Base-by-base conservation (phyloP, 2,329 filamentous ascomycete genomes). In the Graphium sp. region DNA sequence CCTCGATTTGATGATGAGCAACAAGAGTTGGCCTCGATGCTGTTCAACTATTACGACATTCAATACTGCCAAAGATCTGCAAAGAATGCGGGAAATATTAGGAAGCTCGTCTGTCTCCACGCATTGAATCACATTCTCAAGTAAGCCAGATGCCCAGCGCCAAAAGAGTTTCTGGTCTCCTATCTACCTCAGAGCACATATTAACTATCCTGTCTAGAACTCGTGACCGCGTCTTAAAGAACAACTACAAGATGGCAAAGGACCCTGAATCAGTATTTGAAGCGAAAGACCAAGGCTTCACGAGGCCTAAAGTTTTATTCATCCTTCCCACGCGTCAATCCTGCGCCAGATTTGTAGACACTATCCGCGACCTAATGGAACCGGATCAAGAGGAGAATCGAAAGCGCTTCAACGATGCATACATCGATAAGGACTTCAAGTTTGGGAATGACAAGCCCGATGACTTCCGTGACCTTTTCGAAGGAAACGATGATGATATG, bases 401-500 rank as follows among this genome's bases (percentile, higher is more conserved):
- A 41, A 89, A 91, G 49, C 73, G 89, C 1, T 95, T 98, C 43
- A 65, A 87, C 21, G 85, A 94, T 32, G 70, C 69, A 2, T 98
- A 85, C 50, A 62, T 74, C 6, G 67, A 75, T 17, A 66, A 70
- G 22, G 68, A 79, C 14, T 34, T 42, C 24, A 70, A 68, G 22
- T 76, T 83, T 39, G 71, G 74, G 16, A 58, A 67, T 7, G 73
- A 80, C 44, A 82, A 83, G 44, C 77, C 89, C 0, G 76, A 75
- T 4, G 89, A 95, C 48, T 95, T 92, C 52, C 64, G 68, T 15
- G 80, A 92, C 32, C 63, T 95, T 0, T 98, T 98, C 44, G 76
- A 76, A 35, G 89, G 89, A 34, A 95, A 94, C 46, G 83, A 93
- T 47, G 89, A 95, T 47, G 89, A 98, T 53, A 89, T 91, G 68